Evolutionary conservation across 768 basidiomycete genomes (phyloP), one percentile per base, ranked within the genome.

Genomic region (Crucibulum laeve): DNA sequence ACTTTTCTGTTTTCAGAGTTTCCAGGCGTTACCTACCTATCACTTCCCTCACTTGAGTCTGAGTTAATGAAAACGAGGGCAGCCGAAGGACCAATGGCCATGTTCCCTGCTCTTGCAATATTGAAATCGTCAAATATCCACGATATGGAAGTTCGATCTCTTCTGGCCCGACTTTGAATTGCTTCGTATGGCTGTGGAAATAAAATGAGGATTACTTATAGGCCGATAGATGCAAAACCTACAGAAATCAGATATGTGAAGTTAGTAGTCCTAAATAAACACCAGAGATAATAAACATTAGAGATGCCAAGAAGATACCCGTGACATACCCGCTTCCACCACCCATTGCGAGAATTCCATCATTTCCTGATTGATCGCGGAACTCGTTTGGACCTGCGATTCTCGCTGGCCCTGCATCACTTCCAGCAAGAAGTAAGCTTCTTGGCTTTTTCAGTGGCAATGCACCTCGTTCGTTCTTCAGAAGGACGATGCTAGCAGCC

Each of bases 41-140:
- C 83, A 55, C 87, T 89, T 13, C 67, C 78, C 64, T 94, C 92
- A 18, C 92, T 91, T 4, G 88, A 91, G 58, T 93, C 85, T 2
- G 87, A 74, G 49, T 82, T 80, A 50, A 91, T 71, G 61, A 92
- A 91, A 7, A 94, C 90, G 30, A 94, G 69, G 1, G 84, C 84
- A 5, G 82, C 82, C n/a, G n/a, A n/a, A n/a, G n/a, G n/a, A n/a
- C n/a, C n/a, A 4, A 59, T 47, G 1, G 38, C 38, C 38, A 40
- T 40, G 38, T 40, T 40, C 11, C 38, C 38, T 19, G 38, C 38
- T 25, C 38, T 40, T 8, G 38, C 6, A 6, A 40, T 5, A 25
- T 40, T 40, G 22, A 40, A 40, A 17, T 40, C 38, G 38, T 40
- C 38, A 24, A 40, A 40, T 5, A 40, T 40, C 38, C 38, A 40